These are phyloP conservation scores for Neoboletus subvelutipes DNA, from an alignment of 768 basidiomycete genomes.

Conservation along the genomic window DNA sequence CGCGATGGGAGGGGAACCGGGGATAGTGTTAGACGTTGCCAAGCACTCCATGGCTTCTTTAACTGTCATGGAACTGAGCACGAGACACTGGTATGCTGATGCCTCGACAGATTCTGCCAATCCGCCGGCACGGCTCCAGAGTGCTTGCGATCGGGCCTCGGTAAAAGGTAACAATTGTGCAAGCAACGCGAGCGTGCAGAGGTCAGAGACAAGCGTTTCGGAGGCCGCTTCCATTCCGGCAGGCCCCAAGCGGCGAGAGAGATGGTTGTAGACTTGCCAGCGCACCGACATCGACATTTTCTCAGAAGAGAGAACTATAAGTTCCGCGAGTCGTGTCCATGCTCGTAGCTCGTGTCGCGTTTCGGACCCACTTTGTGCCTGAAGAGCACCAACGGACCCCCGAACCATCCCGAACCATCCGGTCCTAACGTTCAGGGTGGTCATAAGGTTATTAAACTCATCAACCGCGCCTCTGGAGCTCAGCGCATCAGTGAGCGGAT, in stretches of 20 bases:
- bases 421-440: constrained; percentile 39
- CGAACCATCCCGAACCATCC: constrained; percentile 39
- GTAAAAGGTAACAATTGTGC: constrained; percentile 41
- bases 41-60: constrained; percentile 52
- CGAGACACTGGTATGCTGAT: constrained; percentile 53
- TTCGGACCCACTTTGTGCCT: neutral
- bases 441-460: constrained; percentile 40
- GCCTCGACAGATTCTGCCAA: constrained; percentile 28
- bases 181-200: constrained; percentile 59
- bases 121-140: constrained; percentile 42
- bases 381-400: constrained; percentile 18
- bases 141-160: constrained; percentile 41
- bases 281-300: constrained; percentile 37
- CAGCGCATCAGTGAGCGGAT: constrained; percentile 31
- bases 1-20: constrained; percentile 41
- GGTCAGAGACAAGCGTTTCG: constrained; percentile 43
- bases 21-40: constrained; percentile 6
- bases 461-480: constrained; percentile 35
- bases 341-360: constrained; percentile 44
- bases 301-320: constrained; percentile 37
- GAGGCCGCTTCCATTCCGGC: constrained; percentile 16
- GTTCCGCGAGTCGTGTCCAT: constrained; percentile 52
- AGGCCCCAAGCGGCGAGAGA: constrained; percentile 33
- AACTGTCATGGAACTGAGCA: constrained; percentile 50
- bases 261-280: constrained; percentile 54